Percentiles rank a stretch among this genome's conserved stretches.
These are phyloP conservation scores for Bacidia rubella DNA, from an alignment of 495 filamentous ascomycete genomes.

Conservation along the genomic window DNA sequence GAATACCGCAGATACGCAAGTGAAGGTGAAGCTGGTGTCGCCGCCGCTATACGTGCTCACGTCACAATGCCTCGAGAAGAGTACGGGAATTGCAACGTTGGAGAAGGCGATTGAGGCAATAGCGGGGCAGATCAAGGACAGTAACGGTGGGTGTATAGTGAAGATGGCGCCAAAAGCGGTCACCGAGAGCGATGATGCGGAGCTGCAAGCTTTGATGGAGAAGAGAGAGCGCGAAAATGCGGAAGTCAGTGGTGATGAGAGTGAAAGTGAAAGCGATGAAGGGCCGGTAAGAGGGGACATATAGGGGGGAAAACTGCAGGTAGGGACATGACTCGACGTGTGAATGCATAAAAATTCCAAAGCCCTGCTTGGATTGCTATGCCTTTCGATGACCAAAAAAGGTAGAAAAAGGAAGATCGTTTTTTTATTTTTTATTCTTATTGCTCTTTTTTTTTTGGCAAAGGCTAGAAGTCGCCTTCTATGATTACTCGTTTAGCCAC, in stretches of 20 bases:
- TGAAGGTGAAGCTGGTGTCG: constrained; percentile 93
- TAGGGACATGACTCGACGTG: no score
- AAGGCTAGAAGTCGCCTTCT: no score
- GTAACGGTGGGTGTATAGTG: constrained; percentile 66
- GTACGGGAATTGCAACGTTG: constrained; percentile 62
- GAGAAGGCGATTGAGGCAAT: constrained; percentile 83
- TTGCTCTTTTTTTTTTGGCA: no score
- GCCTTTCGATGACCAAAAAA: no score
- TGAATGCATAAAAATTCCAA: no score
- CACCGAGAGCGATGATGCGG: constrained; percentile 94
- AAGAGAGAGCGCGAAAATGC: constrained; percentile 96
- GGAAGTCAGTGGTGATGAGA: constrained; percentile 93
- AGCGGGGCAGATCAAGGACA: constrained; percentile 53
- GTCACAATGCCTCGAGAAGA: constrained; percentile 89
- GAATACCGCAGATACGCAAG: constrained; percentile 69
- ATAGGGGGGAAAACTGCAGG: neutral
- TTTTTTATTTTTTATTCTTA: no score
- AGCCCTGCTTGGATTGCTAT: no score
- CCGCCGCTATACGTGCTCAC: constrained; percentile 91
- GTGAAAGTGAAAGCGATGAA: constrained; percentile 84
- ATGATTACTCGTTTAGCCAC: no score
- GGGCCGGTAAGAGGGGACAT: constrained; percentile 24
- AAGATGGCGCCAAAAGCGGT: constrained; percentile 99
- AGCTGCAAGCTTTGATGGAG: constrained; percentile 95
- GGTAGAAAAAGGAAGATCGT: no score